These are phyloP conservation scores for Ceratocystis papillata DNA, from an alignment of 2,329 filamentous ascomycete genomes.

Conservation along the genomic window DNA sequence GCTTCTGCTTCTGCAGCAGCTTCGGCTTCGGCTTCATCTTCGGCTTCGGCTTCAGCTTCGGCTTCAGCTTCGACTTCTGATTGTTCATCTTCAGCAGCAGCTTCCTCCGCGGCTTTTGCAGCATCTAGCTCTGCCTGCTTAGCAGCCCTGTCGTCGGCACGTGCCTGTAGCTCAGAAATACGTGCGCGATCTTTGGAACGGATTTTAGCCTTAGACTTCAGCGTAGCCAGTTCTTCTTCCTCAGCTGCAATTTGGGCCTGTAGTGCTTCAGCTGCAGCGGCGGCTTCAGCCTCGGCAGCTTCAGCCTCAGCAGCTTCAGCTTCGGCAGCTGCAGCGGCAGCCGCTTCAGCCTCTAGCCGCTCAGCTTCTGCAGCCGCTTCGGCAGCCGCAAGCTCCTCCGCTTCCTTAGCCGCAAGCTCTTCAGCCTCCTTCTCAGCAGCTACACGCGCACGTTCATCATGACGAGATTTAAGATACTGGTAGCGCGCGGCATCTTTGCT, in stretches of 20 bases:
- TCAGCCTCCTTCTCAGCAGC: conserved; percentile 26
- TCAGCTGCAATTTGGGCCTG: conserved; percentile 10
- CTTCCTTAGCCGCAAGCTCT: conserved; percentile 28
- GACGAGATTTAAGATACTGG: conserved; percentile 18
- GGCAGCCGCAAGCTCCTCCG: conserved; percentile 19
- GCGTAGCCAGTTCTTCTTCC: conserved; percentile 17
- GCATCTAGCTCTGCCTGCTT: conserved; percentile 25
- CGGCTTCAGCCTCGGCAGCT: conserved; percentile 11
- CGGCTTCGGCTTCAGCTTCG: conserved; percentile 25
- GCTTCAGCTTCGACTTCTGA: conserved; percentile 23
- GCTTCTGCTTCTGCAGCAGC: conserved; percentile 27
- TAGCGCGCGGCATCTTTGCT: conserved; percentile 15
- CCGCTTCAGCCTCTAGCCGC: background rate
- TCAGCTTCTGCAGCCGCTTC: background rate
- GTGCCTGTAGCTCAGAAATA: conserved; percentile 18
- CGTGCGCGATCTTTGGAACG: conserved; percentile 14
- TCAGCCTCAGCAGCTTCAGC: conserved; percentile 13
- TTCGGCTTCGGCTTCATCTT: conserved; percentile 18
- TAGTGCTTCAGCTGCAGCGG: background rate
- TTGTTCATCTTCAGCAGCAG: conserved; percentile 26
- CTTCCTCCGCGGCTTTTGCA: conserved; percentile 25
- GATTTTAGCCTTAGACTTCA: conserved; percentile 16
- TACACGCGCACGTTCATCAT: conserved; percentile 19
- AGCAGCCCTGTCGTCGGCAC: conserved; percentile 25
- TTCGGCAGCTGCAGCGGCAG: conserved; percentile 23